Base-by-base conservation (phyloP, 2,329 filamentous ascomycete genomes). In the Lecanicillium sp. region DNA sequence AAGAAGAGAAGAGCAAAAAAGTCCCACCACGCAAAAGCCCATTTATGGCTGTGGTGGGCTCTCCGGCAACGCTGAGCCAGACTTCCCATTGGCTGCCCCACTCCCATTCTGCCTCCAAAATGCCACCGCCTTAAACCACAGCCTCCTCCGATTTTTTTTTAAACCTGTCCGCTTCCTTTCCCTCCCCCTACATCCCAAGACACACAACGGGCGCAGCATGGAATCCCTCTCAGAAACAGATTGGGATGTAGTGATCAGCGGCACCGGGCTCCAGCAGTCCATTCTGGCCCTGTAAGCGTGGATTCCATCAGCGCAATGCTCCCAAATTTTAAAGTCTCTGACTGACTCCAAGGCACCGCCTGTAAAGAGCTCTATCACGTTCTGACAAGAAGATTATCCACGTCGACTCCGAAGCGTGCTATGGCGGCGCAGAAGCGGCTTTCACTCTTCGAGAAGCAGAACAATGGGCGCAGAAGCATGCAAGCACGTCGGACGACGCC, bases 331-430 rank as follows among this genome's bases (percentile, higher is more conserved):
- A 33, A 29, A 7, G 52, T 42, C 47, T 51, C 51, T 55, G 53
- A 54, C 57, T 57, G 52, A 57, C 53, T 44, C 46, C 42, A 44
- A 53, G 42, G 22, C 11, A 11, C 22, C 22, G 6, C 7, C 22
- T 25, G 43, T 65, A 58, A 73, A 96, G 90, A 73, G 84, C 90
- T 53, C 74, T 96, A 52, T 96, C 90, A 50, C 83, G 89, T 55
- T 94, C 88, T 45, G 82, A 80, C 57, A 94, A 94, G 70, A 92
- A 86, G 53, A 77, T 95, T 48, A 75, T 96, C 43, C 90, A 96
- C 59, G 68, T 95, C 57, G 90, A 96, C 57, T 74, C 76, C 46
- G 89, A 94, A 64, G 72, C 80, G 45, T 94, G 86, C 62, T 96
- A 96, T 64, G 90, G 90, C 52, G 85, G 84, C 38, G 60, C 80